Conservation (phyloP, 1,284 basidiomycete species). For the Austroboletus novae-zelandiae region DNA sequence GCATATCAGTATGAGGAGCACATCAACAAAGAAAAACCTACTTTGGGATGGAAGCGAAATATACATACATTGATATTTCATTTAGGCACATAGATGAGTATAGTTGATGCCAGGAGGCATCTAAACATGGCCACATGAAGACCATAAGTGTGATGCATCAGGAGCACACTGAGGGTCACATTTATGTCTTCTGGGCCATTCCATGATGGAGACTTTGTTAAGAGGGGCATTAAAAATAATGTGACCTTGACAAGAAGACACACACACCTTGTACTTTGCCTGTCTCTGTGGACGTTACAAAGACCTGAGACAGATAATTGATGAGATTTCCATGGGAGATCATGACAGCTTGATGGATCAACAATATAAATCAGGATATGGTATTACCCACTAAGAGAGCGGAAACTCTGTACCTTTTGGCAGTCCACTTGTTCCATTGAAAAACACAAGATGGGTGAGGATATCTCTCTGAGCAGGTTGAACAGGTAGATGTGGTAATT, state of each 20-base stretch:
- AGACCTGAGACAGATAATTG: constrained; percentile 43
- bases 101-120: constrained; percentile 41
- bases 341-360: constrained; percentile 56
- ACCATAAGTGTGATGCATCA: constrained; percentile 69
- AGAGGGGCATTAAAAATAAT: neutral
- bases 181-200: constrained; percentile 43
- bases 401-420: constrained; percentile 57
- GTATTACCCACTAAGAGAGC: neutral
- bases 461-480: constrained; percentile 53
- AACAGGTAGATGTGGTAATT: constrained; percentile 41
- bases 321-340: constrained; percentile 70
- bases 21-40: constrained; percentile 23
- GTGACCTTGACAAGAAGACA: neutral
- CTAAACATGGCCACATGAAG: constrained; percentile 55
- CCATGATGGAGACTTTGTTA: constrained; percentile 39
- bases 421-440: constrained; percentile 73
- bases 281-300: constrained; percentile 33
- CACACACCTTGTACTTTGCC: constrained; percentile 24
- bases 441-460: constrained; percentile 70
- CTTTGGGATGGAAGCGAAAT: constrained; percentile 44
- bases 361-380: constrained; percentile 1
- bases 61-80: constrained; percentile 59
- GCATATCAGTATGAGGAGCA: neutral
- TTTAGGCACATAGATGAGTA: constrained; percentile 52
- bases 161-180: constrained; percentile 55